These are phyloP conservation scores for Linderina pennispora DNA, from an alignment of 192 early-diverging fungal genomes.

Conservation along the genomic window DNA sequence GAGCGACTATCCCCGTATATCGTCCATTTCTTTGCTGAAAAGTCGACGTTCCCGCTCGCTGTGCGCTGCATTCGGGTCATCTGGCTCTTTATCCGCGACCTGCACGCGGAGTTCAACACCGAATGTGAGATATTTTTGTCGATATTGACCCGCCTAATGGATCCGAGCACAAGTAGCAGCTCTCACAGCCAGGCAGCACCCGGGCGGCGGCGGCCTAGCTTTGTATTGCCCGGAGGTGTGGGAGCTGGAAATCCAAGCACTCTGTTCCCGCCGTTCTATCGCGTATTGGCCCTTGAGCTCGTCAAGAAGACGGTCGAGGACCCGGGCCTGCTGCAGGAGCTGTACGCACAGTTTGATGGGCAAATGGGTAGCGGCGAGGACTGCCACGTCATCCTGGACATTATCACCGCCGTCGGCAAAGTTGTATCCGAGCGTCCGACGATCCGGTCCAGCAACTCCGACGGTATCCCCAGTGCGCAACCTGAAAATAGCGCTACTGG, in stretches of 20 bases:
- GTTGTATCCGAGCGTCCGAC: slow-evolving; percentile 71
- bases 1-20: slow-evolving; percentile 84
- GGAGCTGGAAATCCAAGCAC: too few species aligned
- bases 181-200: background rate
- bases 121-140: slow-evolving; percentile 95
- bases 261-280: slow-evolving; percentile 16
- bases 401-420: slow-evolving; percentile 67
- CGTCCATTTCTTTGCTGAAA: slow-evolving; percentile 91
- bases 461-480: slow-evolving; percentile 14
- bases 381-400: slow-evolving; percentile 74
- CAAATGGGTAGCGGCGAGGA: slow-evolving; percentile 46
- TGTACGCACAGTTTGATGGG: slow-evolving; percentile 74
- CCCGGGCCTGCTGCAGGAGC: slow-evolving; percentile 52
- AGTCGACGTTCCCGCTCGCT: slow-evolving; percentile 66
- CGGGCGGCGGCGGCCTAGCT: background rate
- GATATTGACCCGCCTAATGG: slow-evolving; percentile 77
- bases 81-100: slow-evolving; percentile 65
- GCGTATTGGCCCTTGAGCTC: slow-evolving; percentile 33
- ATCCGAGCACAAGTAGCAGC: slow-evolving; percentile 62
- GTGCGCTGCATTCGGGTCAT: slow-evolving; percentile 81
- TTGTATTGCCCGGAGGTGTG: slow-evolving; percentile 1
- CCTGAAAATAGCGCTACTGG: background rate
- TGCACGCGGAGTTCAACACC: slow-evolving; percentile 43
- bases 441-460: slow-evolving; percentile 11
- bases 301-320: slow-evolving; percentile 58